A percentile compares a stretch with the other conserved stretches of the same genome.
Evolutionary conservation across 164 flowering plant species (phyloP).

Genomic region (Protea cynaroides): DNA sequence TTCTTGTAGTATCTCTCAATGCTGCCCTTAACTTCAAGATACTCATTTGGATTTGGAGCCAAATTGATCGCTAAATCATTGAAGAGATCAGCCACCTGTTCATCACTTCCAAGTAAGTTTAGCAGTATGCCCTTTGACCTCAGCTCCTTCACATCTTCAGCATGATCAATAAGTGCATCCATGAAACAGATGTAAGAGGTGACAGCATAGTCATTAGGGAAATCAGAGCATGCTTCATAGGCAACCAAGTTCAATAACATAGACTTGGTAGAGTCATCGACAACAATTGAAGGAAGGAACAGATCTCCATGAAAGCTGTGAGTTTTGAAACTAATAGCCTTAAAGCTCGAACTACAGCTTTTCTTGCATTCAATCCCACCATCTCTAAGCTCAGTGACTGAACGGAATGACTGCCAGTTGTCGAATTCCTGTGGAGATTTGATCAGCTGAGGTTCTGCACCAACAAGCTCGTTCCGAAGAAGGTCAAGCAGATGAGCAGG

Average conservation of each 20-base stretch:
- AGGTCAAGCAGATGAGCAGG: constrained; percentile 9
- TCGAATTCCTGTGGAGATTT: not conserved
- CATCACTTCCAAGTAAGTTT: too few species aligned
- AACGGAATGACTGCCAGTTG: constrained; percentile 1
- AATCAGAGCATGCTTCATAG: constrained; percentile 6
- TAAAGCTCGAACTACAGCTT: not conserved
- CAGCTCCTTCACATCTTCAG: too few species aligned
- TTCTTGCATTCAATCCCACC: constrained; percentile 14
- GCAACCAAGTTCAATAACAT: constrained; percentile 14
- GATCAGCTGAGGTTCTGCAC: not conserved
- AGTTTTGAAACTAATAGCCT: constrained; percentile 1
- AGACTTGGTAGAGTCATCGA: constrained; percentile 3
- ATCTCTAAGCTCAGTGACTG: constrained; percentile 15
- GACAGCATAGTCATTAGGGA: not conserved
- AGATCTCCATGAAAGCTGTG: not conserved
- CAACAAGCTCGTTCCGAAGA: constrained; percentile 2
- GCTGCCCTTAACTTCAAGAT: too few species aligned
- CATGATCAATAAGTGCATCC: too few species aligned
- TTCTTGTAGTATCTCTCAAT: too few species aligned
- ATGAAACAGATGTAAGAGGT: constrained; percentile 2
- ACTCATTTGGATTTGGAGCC: too few species aligned
- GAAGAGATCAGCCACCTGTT: too few species aligned
- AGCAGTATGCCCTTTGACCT: too few species aligned
- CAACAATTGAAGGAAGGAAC: constrained; percentile 8
- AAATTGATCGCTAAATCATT: too few species aligned